These are phyloP conservation scores for Aegle marmelos DNA, from an alignment of 345 rosid species.

Conservation along the genomic window DNA sequence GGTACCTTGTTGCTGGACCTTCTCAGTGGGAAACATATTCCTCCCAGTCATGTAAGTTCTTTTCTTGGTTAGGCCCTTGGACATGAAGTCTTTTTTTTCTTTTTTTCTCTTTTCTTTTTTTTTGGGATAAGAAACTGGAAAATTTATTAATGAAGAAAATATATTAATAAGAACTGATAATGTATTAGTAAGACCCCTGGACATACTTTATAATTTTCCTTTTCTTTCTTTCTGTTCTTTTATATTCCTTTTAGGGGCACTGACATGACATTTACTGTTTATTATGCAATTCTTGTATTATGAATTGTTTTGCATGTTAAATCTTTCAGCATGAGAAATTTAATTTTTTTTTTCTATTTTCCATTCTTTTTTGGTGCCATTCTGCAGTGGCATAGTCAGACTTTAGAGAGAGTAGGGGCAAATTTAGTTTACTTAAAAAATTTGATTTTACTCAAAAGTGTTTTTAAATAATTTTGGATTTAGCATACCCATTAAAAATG, in stretches of 20 bases:
- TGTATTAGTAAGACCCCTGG: no score
- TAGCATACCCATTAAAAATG: no score
- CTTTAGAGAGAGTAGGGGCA: no score
- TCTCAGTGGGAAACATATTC: slow-evolving; percentile 94
- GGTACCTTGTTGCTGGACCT: slow-evolving; percentile 92
- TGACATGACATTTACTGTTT: neutral
- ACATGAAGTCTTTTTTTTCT: neutral
- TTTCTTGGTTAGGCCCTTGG: neutral
- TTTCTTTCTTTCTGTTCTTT: neutral
- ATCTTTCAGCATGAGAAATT: neutral
- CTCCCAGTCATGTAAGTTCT: slow-evolving; percentile 87
- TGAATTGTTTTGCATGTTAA: neutral
- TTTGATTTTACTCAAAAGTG: no score
- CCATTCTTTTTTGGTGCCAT: no score
- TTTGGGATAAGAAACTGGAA: no score
- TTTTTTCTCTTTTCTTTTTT: no score
- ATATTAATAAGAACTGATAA: no score
- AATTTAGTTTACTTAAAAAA: no score
- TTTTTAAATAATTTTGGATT: no score
- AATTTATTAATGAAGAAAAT: no score
- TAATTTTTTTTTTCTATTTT: neutral
- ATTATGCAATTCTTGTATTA: neutral
- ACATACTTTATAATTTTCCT: neutral
- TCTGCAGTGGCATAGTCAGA: no score
- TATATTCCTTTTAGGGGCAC: neutral